Evolutionary conservation across 2,329 filamentous ascomycete genomes (phyloP), one percentile per base, ranked within the genome.

Genomic region (Sporothrix phasma): DNA sequence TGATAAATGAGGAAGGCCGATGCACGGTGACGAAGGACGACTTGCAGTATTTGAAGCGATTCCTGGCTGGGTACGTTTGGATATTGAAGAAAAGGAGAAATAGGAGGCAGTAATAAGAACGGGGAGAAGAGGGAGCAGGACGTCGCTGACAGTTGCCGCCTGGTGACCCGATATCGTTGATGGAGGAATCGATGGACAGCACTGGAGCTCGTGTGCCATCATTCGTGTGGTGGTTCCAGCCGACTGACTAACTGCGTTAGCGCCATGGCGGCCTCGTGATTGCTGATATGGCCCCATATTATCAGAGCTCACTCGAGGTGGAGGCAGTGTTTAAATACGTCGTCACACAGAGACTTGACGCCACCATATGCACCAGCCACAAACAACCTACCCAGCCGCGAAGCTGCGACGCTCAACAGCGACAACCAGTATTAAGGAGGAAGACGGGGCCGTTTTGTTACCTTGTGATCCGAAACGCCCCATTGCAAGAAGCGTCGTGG

Each of bases 191-290:
- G 17, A 24, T 58, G 22, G 22, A 43, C 17, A 24, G 37, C 22
- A 19, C 41, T n/a, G 54, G 37, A 41, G 37, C 45, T 29, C 26
- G 54, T 22, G 39, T 19, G 53, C n/a, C 54, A 43, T 15, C 31
- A 43, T 26, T 15, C 26, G 29, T n/a, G 26, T 26, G n/a, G 53
- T 41, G 54, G 34, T 26, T 41, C 54, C 54, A 59, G 56, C 56
- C 56, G 24, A 46, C 39, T 59, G 61, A 66, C 53, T 59, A 65
- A 37, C 43, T 26, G 49, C 41, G 22, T 46, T 66, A 66, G 66
- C 46, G 66, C 46, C 24, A 45, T 43, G 19, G 62, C 47, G 63
- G 62, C 64, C 66, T 64, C 66, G 64, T 67, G 66, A 65, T 62
- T 41, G 46, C 4, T 24, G 24, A 26, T n/a, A 7, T 11, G 19